Evolutionary conservation across 2,329 filamentous ascomycete species (phyloP).

Genomic region (Aspergillus latus): DNA sequence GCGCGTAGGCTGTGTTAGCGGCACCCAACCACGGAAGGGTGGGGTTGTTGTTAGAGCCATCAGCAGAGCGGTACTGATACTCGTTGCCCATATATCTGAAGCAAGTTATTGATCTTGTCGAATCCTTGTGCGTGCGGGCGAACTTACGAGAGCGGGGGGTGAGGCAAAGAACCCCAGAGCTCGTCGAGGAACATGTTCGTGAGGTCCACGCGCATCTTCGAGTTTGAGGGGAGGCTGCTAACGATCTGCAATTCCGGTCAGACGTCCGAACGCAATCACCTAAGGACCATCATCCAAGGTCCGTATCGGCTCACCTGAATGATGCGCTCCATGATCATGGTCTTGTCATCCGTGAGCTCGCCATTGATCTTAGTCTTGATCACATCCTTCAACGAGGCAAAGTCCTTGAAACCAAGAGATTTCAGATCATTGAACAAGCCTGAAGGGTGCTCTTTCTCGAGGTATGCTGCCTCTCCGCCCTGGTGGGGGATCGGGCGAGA

Average conservation of each 20-base stretch:
- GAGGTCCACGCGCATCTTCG: not conserved
- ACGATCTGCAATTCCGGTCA: not conserved
- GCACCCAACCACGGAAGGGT: slow-evolving; percentile 65
- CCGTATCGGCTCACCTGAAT: slow-evolving; percentile 47
- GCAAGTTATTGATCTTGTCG: too few species aligned
- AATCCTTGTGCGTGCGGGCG: too few species aligned
- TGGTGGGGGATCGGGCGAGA: slow-evolving; percentile 63
- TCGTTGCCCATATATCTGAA: slow-evolving; percentile 43
- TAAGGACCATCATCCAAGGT: too few species aligned
- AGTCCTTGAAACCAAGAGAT: slow-evolving; percentile 56
- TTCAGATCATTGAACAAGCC: slow-evolving; percentile 59
- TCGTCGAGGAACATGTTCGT: not conserved
- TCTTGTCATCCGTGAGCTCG: slow-evolving; percentile 69
- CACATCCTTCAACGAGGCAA: slow-evolving; percentile 62
- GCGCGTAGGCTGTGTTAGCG: slow-evolving; percentile 66
- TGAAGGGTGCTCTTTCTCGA: slow-evolving; percentile 51
- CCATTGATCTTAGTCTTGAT: slow-evolving; percentile 64
- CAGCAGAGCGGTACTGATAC: slow-evolving; percentile 65
- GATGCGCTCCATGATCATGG: slow-evolving; percentile 72
- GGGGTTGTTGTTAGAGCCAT: slow-evolving; percentile 72
- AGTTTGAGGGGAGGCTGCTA: not conserved
- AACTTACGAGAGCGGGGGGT: slow-evolving; percentile 26
- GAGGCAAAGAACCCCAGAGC: not conserved
- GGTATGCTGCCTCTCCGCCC: slow-evolving; percentile 63
- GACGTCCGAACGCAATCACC: not conserved